Evolutionary conservation across 2,329 filamentous ascomycete species (phyloP).

Genomic region (Hymenotorrendiella dingleyae): DNA sequence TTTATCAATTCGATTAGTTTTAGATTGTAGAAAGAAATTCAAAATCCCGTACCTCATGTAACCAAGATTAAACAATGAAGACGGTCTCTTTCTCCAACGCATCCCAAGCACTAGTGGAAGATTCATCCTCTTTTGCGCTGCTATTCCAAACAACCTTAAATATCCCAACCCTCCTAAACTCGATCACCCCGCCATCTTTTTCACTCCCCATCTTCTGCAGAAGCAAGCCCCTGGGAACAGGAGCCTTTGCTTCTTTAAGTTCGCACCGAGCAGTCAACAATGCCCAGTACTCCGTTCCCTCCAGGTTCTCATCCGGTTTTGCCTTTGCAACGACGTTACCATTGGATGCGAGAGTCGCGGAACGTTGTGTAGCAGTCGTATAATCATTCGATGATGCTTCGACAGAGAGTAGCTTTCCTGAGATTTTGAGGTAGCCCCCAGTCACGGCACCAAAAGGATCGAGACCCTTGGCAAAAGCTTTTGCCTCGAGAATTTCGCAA

Average conservation of each 20-base stretch:
- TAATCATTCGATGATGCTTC: not conserved
- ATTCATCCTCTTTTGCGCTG: not conserved
- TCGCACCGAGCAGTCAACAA: slow-evolving; percentile 3
- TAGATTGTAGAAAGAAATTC: too few relatives aligned
- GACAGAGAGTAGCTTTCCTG: not conserved
- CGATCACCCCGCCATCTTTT: not conserved
- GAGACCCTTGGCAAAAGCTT: slow-evolving; percentile 2
- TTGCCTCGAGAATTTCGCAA: slow-evolving; percentile 10
- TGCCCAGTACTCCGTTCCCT: not conserved
- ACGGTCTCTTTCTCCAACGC: not conserved
- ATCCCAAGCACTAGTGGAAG: not conserved
- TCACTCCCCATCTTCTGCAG: not conserved
- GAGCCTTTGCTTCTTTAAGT: not conserved
- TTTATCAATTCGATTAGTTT: too few relatives aligned
- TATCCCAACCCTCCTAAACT: slow-evolving; percentile 4
- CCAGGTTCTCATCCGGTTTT: not conserved
- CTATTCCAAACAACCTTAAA: slow-evolving; percentile 1
- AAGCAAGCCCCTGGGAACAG: slow-evolving; percentile 3
- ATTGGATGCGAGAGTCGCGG: not conserved
- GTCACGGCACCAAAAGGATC: slow-evolving; percentile 15
- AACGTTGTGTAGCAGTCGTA: not conserved
- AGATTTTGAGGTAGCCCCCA: slow-evolving; percentile 9
- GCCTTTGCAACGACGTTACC: not conserved
- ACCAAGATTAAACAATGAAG: not conserved
- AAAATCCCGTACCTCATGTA: too few relatives aligned